Conservation (phyloP, 176 grass and related monocot species). For the Miscanthus lutarioriparius region DNA sequence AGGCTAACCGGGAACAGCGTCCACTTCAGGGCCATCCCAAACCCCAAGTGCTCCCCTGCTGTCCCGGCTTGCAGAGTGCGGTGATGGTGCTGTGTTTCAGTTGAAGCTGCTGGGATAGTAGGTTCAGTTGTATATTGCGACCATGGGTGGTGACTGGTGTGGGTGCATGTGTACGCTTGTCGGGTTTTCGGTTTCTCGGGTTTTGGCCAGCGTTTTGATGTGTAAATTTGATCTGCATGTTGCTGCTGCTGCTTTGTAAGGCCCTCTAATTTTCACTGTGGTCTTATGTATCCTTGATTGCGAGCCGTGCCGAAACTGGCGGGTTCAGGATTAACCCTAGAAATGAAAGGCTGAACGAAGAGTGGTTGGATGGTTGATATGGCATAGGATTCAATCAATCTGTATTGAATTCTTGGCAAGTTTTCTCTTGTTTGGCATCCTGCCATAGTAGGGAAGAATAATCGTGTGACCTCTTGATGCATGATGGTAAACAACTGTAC, state of each 20-base stretch:
- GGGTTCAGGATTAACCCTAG: constrained; percentile 59
- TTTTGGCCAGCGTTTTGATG: constrained; percentile 43
- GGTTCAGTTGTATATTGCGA: constrained; percentile 67
- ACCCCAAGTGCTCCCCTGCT: constrained; percentile 60
- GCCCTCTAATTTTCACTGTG: constrained; percentile 60
- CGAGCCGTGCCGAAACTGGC: constrained; percentile 51
- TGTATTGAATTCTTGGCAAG: neutral
- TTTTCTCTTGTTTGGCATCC: neutral
- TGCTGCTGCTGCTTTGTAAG: constrained; percentile 65
- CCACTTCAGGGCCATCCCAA: constrained; percentile 76
- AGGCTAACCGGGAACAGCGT: constrained; percentile 48
- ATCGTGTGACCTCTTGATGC: neutral
- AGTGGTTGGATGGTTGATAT: constrained; percentile 25
- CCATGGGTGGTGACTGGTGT: constrained; percentile 16
- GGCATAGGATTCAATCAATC: neutral
- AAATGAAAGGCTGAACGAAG: constrained; percentile 53
- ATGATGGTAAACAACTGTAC: neutral
- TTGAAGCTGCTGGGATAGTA: constrained; percentile 33
- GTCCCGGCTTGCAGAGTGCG: constrained; percentile 83
- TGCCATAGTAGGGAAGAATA: neutral
- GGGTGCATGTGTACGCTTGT: constrained; percentile 36
- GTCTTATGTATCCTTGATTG: constrained; percentile 54
- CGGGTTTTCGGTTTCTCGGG: constrained; percentile 5
- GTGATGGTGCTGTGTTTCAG: constrained; percentile 55
- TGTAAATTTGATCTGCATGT: constrained; percentile 77